phyloP scores from a whole-genome alignment of 768 basidiomycete species.

The Fibroporia radiculosa region DNA sequence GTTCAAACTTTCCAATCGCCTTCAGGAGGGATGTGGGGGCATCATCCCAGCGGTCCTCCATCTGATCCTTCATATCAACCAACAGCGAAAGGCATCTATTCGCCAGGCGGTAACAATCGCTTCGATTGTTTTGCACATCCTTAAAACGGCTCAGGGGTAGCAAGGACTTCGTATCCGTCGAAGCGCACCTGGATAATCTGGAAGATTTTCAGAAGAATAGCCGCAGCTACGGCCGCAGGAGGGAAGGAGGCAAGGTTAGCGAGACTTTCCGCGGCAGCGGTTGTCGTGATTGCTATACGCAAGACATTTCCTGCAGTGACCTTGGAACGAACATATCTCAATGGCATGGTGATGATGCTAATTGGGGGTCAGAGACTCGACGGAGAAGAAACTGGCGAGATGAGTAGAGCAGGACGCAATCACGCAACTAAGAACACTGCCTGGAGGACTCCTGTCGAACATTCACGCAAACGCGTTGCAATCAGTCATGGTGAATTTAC shows the following conservation, averaged over 20 bases:
- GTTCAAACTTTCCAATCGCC: constrained; percentile 34
- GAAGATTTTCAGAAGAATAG: constrained; percentile 34
- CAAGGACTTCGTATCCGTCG: neutral
- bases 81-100: constrained; percentile 34
- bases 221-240: constrained; percentile 33
- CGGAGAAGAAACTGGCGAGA: too few species aligned
- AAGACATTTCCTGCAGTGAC: constrained; percentile 22
- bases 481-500: too few species aligned
- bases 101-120: constrained; percentile 31
- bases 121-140: constrained; percentile 30
- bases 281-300: constrained; percentile 23
- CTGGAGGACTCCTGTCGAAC: too few species aligned
- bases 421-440: too few species aligned
- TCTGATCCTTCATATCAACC: constrained; percentile 36
- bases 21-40: constrained; percentile 32
- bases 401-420: too few species aligned
- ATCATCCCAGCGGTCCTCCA: constrained; percentile 36
- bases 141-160: too few species aligned
- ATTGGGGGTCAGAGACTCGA: neutral
- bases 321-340: constrained; percentile 22
- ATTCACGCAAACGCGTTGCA: too few species aligned
- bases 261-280: constrained; percentile 24
- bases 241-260: constrained; percentile 32
- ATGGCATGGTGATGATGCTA: constrained; percentile 19
- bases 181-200: constrained; percentile 35